phyloP scores from a whole-genome alignment of 805 yeast genomes.

The Zygosaccharomyces pseudorouxii region DNA sequence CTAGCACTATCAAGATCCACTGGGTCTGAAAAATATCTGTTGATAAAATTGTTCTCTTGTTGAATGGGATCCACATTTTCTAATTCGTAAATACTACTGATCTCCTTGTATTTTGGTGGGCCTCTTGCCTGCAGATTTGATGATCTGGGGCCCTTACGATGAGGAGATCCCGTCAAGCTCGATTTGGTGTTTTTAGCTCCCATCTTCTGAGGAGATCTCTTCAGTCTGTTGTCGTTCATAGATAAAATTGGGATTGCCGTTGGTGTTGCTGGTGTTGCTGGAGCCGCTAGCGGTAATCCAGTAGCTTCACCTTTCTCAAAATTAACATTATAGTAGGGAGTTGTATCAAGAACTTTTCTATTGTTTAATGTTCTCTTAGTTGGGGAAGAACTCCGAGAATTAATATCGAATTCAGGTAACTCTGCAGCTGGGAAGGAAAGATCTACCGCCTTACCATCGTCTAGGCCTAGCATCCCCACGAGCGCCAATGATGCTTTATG shows the following conservation, averaged over 20 bases:
- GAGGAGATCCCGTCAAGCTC: slow-evolving; percentile 1
- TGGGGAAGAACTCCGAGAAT: slow-evolving; percentile 13
- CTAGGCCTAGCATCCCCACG: slow-evolving; percentile 3
- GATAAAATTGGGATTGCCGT: neutral
- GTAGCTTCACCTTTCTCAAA: slow-evolving; percentile 4
- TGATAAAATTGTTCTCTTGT: slow-evolving; percentile 3
- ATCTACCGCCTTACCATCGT: slow-evolving; percentile 3
- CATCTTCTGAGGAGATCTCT: slow-evolving; percentile 1
- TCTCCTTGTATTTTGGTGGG: slow-evolving; percentile 6
- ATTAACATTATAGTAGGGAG: neutral
- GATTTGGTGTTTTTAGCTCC: neutral
- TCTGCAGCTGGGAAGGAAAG: slow-evolving; percentile 8
- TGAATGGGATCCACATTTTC: neutral
- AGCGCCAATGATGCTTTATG: neutral
- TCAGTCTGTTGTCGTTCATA: neutral
- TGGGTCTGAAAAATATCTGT: slow-evolving; percentile 13
- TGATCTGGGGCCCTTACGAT: slow-evolving; percentile 4
- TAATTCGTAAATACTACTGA: slow-evolving; percentile 5
- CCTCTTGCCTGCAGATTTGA: slow-evolving; percentile 2
- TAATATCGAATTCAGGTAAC: slow-evolving; percentile 7
- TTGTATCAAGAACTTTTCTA: slow-evolving; percentile 6
- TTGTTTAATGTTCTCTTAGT: slow-evolving; percentile 15
- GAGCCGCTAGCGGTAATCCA: slow-evolving; percentile 1
- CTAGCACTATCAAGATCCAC: slow-evolving; percentile 12
- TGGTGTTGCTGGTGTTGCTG: neutral